Conservation (phyloP, 768 basidiomycete species). For the Lactarius hengduanensis region DNA sequence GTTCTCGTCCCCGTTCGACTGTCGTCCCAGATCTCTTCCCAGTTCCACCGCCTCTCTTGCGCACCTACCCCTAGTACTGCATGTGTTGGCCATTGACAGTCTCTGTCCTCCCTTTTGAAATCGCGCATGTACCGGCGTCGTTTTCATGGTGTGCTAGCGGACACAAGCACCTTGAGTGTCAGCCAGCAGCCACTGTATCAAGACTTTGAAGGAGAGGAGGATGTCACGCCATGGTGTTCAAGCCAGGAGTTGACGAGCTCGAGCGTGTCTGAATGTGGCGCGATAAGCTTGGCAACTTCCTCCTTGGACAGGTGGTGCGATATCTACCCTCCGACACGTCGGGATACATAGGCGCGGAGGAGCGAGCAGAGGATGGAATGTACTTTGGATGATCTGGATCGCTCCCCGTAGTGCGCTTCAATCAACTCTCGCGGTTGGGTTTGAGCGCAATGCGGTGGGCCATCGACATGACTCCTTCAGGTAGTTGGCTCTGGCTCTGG, state of each 20-base stretch:
- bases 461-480: slow-evolving; percentile 6
- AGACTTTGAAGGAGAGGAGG: slow-evolving; percentile 35
- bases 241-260: slow-evolving; percentile 57
- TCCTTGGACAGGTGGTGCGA: slow-evolving; percentile 59
- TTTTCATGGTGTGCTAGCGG: slow-evolving; percentile 47
- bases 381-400: slow-evolving; percentile 11
- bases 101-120: slow-evolving; percentile 30
- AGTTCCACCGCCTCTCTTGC: background rate
- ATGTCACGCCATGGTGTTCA: slow-evolving; percentile 46
- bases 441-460: slow-evolving; percentile 23
- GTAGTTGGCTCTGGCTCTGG: background rate
- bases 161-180: slow-evolving; percentile 52
- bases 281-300: slow-evolving; percentile 53
- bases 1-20: background rate
- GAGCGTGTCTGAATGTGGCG: slow-evolving; percentile 51
- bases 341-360: too few species aligned
- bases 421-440: slow-evolving; percentile 18
- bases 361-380: slow-evolving; percentile 39
- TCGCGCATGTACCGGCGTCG: slow-evolving; percentile 52
- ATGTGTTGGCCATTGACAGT: slow-evolving; percentile 6
- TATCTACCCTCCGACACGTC: slow-evolving; percentile 40
- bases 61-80: background rate
- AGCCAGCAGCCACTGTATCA: slow-evolving; percentile 57
- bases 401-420: slow-evolving; percentile 22
- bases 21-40: background rate